These are phyloP conservation scores for Eucalyptus microcorys DNA, from an alignment of 345 rosid genomes.

Conservation along the genomic window DNA sequence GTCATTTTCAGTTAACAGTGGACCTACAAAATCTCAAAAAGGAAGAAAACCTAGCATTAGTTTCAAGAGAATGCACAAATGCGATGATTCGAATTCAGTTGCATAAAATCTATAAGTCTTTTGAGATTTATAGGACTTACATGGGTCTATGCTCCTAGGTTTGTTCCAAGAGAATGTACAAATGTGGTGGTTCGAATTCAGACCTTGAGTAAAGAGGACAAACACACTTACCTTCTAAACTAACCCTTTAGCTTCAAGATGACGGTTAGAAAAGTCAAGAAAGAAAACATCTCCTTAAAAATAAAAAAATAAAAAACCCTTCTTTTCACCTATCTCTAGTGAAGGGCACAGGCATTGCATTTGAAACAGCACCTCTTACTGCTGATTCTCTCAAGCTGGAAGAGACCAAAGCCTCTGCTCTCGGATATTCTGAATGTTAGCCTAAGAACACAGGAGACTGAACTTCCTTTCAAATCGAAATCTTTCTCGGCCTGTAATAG, in stretches of 20 bases:
- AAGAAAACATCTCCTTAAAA: background rate
- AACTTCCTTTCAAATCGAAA: no score
- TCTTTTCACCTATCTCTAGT: no score
- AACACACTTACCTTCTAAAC: background rate
- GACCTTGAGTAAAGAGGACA: background rate
- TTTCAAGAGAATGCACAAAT: background rate
- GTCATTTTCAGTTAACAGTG: rapidly evolving
- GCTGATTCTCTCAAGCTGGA: no score
- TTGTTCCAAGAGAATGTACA: background rate
- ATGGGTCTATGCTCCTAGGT: background rate
- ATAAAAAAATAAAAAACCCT: no score
- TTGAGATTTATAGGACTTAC: background rate
- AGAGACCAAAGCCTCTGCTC: background rate
- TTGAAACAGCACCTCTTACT: no score
- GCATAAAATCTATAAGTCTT: background rate
- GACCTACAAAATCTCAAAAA: rapidly evolving
- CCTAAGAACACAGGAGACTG: no score
- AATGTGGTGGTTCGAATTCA: rapidly evolving
- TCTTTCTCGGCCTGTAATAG: no score
- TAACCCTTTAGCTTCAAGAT: background rate
- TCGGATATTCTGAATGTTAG: background rate
- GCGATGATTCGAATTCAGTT: rapidly evolving
- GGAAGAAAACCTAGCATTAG: no score
- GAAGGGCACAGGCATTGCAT: no score
- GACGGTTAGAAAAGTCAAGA: background rate